These are phyloP conservation scores for Penicillium fimorum DNA, from an alignment of 495 filamentous ascomycete species.

Conservation along the genomic window DNA sequence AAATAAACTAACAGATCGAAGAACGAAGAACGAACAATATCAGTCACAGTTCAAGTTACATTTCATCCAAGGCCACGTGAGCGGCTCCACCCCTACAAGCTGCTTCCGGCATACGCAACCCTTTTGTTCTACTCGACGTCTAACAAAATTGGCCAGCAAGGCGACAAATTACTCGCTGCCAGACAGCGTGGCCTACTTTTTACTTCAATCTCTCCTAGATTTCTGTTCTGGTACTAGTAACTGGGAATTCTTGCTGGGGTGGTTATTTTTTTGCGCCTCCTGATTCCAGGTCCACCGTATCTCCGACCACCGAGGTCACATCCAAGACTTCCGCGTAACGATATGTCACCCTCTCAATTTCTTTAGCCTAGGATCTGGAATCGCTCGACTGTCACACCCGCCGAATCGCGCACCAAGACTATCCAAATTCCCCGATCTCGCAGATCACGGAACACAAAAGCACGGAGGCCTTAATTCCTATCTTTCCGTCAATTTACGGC, in stretches of 20 bases:
- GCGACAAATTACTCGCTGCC: neutral
- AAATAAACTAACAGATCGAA: neutral
- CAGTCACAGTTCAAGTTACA: neutral
- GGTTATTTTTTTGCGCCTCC: neutral
- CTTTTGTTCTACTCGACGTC: neutral
- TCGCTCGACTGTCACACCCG: neutral
- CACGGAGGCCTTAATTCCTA: neutral
- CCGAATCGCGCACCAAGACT: neutral
- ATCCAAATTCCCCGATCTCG: neutral
- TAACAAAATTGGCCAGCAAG: slow-evolving; percentile 1
- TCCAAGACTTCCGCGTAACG: slow-evolving; percentile 4
- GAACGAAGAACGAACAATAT: neutral
- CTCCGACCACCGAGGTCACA: slow-evolving; percentile 7
- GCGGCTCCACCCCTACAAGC: slow-evolving; percentile 7
- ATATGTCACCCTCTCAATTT: slow-evolving; percentile 10
- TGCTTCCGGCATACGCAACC: slow-evolving; percentile 19
- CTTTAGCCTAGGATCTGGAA: neutral
- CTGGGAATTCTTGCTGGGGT: neutral
- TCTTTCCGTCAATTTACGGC: neutral
- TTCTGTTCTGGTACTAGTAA: neutral
- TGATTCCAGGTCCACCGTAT: slow-evolving; percentile 3
- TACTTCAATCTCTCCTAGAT: neutral
- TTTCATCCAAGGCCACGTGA: slow-evolving; percentile 9
- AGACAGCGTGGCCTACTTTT: slow-evolving; percentile 1
- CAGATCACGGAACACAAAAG: slow-evolving; percentile 4